These are phyloP conservation scores for Metarhizium sp. DNA, from an alignment of 2,329 filamentous ascomycete species.

Conservation along the genomic window DNA sequence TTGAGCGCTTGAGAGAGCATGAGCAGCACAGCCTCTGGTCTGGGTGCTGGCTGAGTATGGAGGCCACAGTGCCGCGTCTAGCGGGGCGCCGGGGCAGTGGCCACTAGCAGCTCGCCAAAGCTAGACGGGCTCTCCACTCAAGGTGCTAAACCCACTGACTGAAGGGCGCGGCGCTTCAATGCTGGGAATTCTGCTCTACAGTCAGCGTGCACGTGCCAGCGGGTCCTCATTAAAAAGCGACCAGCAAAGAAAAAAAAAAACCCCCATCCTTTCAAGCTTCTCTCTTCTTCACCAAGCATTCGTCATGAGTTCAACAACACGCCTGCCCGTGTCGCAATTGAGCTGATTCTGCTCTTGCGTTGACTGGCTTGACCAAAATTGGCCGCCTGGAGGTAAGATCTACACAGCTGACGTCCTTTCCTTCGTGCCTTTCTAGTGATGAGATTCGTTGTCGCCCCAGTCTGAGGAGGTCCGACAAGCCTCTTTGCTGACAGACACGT, in stretches of 20 bases:
- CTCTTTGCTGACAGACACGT: conserved; percentile 42
- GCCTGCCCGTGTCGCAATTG: neutral
- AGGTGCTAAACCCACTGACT: neutral
- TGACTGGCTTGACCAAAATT: neutral
- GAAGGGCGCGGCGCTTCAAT: too few species aligned
- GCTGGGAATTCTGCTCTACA: too few species aligned
- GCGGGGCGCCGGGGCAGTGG: neutral
- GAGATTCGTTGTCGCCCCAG: conserved; percentile 41
- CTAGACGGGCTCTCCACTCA: neutral
- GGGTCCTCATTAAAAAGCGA: neutral
- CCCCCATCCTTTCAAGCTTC: neutral
- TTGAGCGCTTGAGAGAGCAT: too few species aligned
- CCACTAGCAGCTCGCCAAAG: neutral
- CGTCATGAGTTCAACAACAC: neutral
- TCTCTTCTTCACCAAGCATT: neutral
- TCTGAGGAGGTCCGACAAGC: conserved; percentile 38
- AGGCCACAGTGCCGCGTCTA: neutral
- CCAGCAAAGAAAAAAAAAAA: neutral
- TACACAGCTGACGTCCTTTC: neutral
- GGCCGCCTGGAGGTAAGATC: conserved; percentile 1
- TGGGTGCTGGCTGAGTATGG: neutral
- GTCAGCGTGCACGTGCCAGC: neutral
- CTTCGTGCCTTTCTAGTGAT: conserved; percentile 20
- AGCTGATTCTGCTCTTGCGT: neutral
- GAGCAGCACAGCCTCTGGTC: too few species aligned